These are phyloP conservation scores for Oligophagozyma castellii DNA, from an alignment of 1,139 yeast genomes.

Conservation along the genomic window DNA sequence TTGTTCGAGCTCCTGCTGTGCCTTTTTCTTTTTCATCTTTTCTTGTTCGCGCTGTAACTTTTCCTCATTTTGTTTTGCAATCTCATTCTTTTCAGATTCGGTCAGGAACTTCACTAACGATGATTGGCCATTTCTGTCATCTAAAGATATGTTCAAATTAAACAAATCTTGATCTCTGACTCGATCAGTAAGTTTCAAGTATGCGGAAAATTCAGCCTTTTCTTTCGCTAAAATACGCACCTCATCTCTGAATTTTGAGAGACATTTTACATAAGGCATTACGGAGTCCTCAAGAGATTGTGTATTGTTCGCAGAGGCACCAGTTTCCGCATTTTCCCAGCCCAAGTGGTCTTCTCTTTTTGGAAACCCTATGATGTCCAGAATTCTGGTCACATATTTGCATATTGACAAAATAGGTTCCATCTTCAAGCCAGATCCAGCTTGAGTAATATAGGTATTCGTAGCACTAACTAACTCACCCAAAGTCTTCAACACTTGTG, in stretches of 20 bases:
- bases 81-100: constrained; percentile 51
- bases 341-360: constrained; percentile 60
- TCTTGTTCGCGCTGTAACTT: constrained; percentile 41
- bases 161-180: constrained; percentile 53
- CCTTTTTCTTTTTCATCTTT: constrained; percentile 33
- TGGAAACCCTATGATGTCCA: constrained; percentile 64
- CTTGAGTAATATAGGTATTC: constrained; percentile 53
- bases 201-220: constrained; percentile 39
- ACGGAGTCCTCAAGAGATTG: constrained; percentile 49
- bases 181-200: constrained; percentile 46
- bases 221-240: constrained; percentile 63
- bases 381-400: constrained; percentile 55
- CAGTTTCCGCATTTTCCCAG: constrained; percentile 42
- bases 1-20: constrained; percentile 32
- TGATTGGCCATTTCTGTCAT: constrained; percentile 69
- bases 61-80: constrained; percentile 43
- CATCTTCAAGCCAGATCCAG: constrained; percentile 39
- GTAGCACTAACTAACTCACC: constrained; percentile 56
- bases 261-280: constrained; percentile 65
- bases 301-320: constrained; percentile 9
- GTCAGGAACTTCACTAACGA: constrained; percentile 68
- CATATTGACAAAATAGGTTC: constrained; percentile 57
- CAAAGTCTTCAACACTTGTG: constrained; percentile 52
- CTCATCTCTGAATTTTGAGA: constrained; percentile 69
- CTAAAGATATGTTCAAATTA: constrained; percentile 67